phyloP scores from a whole-genome alignment of 805 yeast species.

The Cyberlindnera galapagoensis region DNA sequence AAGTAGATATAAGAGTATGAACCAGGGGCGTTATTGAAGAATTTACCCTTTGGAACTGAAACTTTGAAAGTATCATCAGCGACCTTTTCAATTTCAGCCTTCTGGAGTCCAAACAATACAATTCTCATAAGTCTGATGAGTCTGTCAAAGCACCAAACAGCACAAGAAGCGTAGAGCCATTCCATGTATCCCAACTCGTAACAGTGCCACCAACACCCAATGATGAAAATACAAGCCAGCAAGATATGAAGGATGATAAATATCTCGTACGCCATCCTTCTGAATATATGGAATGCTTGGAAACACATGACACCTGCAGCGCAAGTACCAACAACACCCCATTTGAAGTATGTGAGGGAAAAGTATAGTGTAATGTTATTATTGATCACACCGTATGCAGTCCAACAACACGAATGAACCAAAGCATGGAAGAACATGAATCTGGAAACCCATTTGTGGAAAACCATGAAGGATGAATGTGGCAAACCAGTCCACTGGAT shows the following conservation, averaged over 20 bases:
- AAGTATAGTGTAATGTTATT: slow-evolving; percentile 6
- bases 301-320: slow-evolving; percentile 36
- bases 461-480: slow-evolving; percentile 51
- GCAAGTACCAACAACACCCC: slow-evolving; percentile 39
- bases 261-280: slow-evolving; percentile 50
- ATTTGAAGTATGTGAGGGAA: slow-evolving; percentile 6
- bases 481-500: slow-evolving; percentile 56
- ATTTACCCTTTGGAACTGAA: slow-evolving; percentile 34
- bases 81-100: slow-evolving; percentile 14
- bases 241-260: slow-evolving; percentile 51
- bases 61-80: slow-evolving; percentile 42
- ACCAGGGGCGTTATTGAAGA: slow-evolving; percentile 48
- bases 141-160: slow-evolving; percentile 31
- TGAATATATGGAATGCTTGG: no score
- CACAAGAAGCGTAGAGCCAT: slow-evolving; percentile 36
- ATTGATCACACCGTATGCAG: slow-evolving; percentile 5
- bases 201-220: slow-evolving; percentile 54
- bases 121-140: slow-evolving; percentile 35
- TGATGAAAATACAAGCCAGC: slow-evolving; percentile 45
- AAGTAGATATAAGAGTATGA: slow-evolving; percentile 51
- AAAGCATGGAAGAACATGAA: slow-evolving; percentile 24
- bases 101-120: slow-evolving; percentile 14
- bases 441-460: slow-evolving; percentile 61
- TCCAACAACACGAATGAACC: slow-evolving; percentile 15
- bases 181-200: slow-evolving; percentile 42